Percentiles rank a stretch among this genome's conserved stretches.
These are phyloP conservation scores for Geranium rotundifolium DNA, from an alignment of 345 rosid species.

Conservation along the genomic window DNA sequence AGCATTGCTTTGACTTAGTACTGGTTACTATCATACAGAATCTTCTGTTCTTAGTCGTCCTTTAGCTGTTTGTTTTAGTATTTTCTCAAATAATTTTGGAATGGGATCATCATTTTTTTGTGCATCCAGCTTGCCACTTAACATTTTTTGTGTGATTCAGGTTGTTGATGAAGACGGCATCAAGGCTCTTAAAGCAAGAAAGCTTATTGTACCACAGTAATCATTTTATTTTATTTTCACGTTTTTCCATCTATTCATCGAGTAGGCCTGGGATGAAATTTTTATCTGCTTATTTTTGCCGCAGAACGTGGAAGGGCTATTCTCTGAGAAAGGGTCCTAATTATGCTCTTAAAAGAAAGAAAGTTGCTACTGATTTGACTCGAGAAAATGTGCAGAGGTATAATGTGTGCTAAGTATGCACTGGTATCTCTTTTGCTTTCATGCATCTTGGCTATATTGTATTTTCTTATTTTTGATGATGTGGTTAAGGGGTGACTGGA, in stretches of 20 bases:
- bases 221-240: conserved; percentile 9
- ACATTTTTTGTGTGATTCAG: conserved; percentile 26
- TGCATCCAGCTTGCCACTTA: no score
- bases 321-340: conserved; percentile 64
- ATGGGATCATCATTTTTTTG: no score
- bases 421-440: no score
- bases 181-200: conserved; percentile 60
- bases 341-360: conserved; percentile 72
- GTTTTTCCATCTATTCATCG: neutral
- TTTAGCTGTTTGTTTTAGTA: no score
- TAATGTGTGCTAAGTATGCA: neutral
- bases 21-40: no score
- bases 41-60: no score
- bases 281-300: neutral
- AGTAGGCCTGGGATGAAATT: conserved; percentile 1
- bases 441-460: neutral
- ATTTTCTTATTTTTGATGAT: neutral
- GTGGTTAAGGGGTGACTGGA: conserved; percentile 68
- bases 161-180: conserved; percentile 45
- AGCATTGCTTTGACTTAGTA: no score
- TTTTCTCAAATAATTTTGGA: no score
- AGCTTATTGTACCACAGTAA: conserved; percentile 64
- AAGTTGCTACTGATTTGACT: conserved; percentile 74
- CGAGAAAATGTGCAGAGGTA: conserved; percentile 82
- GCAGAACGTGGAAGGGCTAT: conserved; percentile 79